phyloP scores from a whole-genome alignment of 2,329 filamentous ascomycete species.

The Cytospora schulzeri region DNA sequence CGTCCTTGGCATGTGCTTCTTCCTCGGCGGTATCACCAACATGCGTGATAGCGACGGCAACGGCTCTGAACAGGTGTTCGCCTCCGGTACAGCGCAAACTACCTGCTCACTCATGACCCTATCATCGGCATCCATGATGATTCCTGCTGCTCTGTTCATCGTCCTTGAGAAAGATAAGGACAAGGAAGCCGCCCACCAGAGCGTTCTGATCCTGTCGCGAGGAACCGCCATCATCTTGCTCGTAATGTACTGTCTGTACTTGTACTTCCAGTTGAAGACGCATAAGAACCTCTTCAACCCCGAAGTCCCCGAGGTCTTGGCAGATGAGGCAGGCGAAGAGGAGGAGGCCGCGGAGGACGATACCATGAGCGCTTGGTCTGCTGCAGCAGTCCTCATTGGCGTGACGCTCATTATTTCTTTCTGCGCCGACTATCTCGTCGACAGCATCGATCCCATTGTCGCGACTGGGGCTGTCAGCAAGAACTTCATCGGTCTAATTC shows the following conservation, averaged over 20 bases:
- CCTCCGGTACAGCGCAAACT: constrained; percentile 76
- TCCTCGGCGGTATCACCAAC: constrained; percentile 71
- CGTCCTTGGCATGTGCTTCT: constrained; percentile 79
- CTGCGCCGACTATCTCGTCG: constrained; percentile 77
- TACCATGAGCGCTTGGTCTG: constrained; percentile 64
- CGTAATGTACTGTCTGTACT: constrained; percentile 73
- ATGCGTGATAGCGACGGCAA: constrained; percentile 57
- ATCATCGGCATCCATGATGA: constrained; percentile 75
- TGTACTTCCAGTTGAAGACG: constrained; percentile 76
- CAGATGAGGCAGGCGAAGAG: constrained; percentile 43
- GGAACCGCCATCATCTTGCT: constrained; percentile 77
- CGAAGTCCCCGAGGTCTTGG: constrained; percentile 40
- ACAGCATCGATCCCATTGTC: constrained; percentile 63
- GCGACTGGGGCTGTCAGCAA: constrained; percentile 72
- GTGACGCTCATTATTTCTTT: constrained; percentile 71
- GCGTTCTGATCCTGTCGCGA: constrained; percentile 72
- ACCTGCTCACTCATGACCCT: constrained; percentile 75
- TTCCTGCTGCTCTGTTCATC: constrained; percentile 62
- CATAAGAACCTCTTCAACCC: constrained; percentile 72
- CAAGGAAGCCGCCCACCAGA: constrained; percentile 42
- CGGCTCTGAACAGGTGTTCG: constrained; percentile 71
- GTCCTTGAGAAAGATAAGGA: constrained; percentile 37
- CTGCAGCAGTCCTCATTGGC: constrained; percentile 66
- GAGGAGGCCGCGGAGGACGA: constrained; percentile 47
- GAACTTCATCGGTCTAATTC: constrained; percentile 78